Percentiles rank a stretch among this genome's conserved stretches.
phyloP scores from a whole-genome alignment of 371 early-diverging fungal species.

The Mortierella sp. region DNA sequence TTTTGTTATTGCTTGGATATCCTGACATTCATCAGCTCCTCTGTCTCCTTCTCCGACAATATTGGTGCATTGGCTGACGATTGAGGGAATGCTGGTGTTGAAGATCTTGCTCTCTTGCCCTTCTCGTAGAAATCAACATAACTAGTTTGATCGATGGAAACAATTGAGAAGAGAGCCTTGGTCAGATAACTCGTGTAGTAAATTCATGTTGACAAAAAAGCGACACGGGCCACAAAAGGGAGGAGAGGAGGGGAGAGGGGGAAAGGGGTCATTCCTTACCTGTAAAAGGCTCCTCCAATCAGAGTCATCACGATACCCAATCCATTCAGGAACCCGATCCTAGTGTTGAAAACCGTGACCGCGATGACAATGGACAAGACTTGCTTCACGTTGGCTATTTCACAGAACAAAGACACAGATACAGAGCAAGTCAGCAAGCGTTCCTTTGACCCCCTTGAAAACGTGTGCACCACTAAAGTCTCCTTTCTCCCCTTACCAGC shows the following conservation, averaged over 20 bases:
- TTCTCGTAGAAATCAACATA: constrained; percentile 44
- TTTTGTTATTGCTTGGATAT: constrained; percentile 27
- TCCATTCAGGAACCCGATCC: constrained; percentile 72
- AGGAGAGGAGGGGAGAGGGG: too few species aligned
- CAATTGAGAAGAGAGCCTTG: neutral
- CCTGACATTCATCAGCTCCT: constrained; percentile 40
- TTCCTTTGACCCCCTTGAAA: neutral
- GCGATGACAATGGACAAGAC: constrained; percentile 83
- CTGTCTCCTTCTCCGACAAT: constrained; percentile 40
- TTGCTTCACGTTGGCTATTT: constrained; percentile 86
- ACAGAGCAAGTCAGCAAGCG: neutral
- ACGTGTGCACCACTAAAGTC: neutral
- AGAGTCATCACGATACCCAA: constrained; percentile 84
- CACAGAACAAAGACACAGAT: neutral
- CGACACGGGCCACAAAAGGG: too few species aligned
- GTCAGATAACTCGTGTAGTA: neutral
- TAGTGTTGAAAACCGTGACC: constrained; percentile 77
- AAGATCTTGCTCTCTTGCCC: constrained; percentile 27
- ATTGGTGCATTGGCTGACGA: constrained; percentile 25
- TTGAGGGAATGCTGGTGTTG: constrained; percentile 42
- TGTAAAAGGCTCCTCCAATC: constrained; percentile 70
- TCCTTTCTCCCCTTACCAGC: constrained; percentile 65
- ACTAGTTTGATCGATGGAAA: constrained; percentile 9
- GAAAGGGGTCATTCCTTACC: constrained; percentile 22
- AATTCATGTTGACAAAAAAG: neutral